Percentiles rank a stretch among this genome's conserved stretches.
phyloP scores from a whole-genome alignment of 2,329 filamentous ascomycete genomes.

The Xylariaceae sp. region DNA sequence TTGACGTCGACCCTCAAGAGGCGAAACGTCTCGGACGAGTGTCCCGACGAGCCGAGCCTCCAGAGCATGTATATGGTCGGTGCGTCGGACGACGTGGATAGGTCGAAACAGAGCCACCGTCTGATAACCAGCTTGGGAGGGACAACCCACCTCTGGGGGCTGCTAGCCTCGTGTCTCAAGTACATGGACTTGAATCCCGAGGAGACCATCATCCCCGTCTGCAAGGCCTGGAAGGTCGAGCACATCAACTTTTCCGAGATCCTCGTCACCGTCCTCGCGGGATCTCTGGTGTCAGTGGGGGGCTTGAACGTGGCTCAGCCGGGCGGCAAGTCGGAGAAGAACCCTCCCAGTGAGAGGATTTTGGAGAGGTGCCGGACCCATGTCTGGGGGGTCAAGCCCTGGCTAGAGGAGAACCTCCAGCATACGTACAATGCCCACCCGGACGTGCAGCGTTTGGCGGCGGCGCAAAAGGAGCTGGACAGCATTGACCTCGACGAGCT shows the following conservation, averaged over 20 bases:
- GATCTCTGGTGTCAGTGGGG: constrained; percentile 4
- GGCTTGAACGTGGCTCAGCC: constrained; percentile 8
- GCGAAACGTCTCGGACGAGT: background rate
- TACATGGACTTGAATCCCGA: background rate
- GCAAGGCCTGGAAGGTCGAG: constrained; percentile 6
- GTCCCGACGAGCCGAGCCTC: background rate
- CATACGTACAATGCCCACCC: background rate
- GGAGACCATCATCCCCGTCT: constrained; percentile 8
- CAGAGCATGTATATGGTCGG: constrained; percentile 8
- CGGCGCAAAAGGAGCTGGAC: background rate
- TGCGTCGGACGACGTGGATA: constrained; percentile 5
- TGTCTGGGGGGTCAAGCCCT: background rate
- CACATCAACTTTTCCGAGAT: constrained; percentile 13
- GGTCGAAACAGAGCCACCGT: constrained; percentile 1
- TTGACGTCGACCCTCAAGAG: background rate
- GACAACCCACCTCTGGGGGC: background rate
- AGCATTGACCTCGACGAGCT: background rate
- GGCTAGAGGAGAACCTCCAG: background rate
- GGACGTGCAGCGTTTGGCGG: background rate
- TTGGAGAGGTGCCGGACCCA: background rate
- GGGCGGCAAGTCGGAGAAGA: constrained; percentile 6
- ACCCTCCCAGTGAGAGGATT: background rate
- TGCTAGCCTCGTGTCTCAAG: background rate
- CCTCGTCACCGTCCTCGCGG: constrained; percentile 7
- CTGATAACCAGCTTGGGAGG: background rate